Base-by-base conservation (phyloP, 495 filamentous ascomycete genomes). In the Xylaria cubensis region DNA sequence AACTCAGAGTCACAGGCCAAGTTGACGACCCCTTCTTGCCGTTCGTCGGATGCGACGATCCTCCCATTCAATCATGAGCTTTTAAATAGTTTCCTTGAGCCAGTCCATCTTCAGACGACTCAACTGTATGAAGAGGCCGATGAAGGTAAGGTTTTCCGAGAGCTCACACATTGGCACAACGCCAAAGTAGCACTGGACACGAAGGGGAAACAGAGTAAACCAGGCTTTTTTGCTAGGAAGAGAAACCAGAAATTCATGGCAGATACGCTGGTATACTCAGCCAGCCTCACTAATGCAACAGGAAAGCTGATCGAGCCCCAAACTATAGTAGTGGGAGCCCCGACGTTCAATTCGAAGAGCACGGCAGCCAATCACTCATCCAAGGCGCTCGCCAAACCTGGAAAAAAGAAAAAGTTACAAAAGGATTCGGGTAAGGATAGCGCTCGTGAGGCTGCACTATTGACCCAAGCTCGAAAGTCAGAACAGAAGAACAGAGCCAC, bases 141-240 rank as follows among this genome's bases (percentile, higher is more conserved):
- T 13, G 67, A 74, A 29, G 64, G 74, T 71, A 78, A 76, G 39
- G 80, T 90, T 8, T 92, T 89, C 76, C 80, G 82, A 58, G 91
- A 93, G 65, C 72, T 88, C 1, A 82, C 83, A 2, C 90, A 93
- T 76, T 92, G 89, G 90, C 91, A 93, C 73, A 91, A 89, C 70
- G 77, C 83, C 32, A 87, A 86, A 48, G 85, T 81, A 39, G 82
- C 80, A 1, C 53, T 92, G 10, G 84, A 86, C 68, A 74, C 77
- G 0, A 88, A 86, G 72, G 15, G 59, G 21, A 21, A 72, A 9
- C 21, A 34, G 56, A 74, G 69, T 17, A 58, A 68, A 24, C 70
- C 74, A n/a, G 77, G 72, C 3, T 78, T 74, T 41, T 74, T 32
- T 32, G 77, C 80, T 7, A 69, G 48, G 59, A 78, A 77, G 51